Base-by-base conservation (phyloP, 768 basidiomycete species). In the Naganishia onofrii region DNA sequence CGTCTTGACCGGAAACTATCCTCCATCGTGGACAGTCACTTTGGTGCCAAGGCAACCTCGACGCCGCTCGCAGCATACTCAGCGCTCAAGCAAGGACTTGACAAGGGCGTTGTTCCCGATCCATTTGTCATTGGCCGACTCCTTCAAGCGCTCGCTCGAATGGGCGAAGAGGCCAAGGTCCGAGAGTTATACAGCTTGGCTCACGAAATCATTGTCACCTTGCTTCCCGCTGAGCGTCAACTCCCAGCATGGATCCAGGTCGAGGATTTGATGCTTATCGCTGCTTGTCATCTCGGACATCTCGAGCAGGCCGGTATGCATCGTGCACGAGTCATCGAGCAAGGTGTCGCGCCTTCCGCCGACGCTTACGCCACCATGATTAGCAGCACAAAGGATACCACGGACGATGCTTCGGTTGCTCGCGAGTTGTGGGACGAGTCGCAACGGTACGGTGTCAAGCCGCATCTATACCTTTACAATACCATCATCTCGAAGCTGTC, bases 401-500 rank as follows among this genome's bases (percentile, higher is more conserved):
- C 96, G 13, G 95, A 98, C 80, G 95, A 98, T 75, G 89, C 93
- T 0, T 85, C 88, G 3, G 91, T 93, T 72, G 94, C 93, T 0
- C 83, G 93, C 80, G 85, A 87, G 34, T 85, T 97, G 34, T 98
- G 89, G 83, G 83, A 88, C 32, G 94, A 99, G 80, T 85, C 89
- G 26, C 85, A 88, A 71, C 80, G 82, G 53, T 85, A 86, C 31
- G 87, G 88, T 10, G 90, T 95, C 46, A 74, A 76, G 36, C 89
- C 92, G 19, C 93, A 91, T 76, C 84, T 89, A 56, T 99, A 89
- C 82, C 86, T 99, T 46, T 99, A 90, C 84, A 98, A 99, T 84
- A 97, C 92, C 75, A 89, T 94, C 82, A 97, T 99, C 81, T 93
- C 91, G 72, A 94, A 95, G 83, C 86, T 99, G 12, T 88, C 92